Conservation (phyloP, 2,329 filamentous ascomycete genomes). For the Cyphellophora attinorum region DNA sequence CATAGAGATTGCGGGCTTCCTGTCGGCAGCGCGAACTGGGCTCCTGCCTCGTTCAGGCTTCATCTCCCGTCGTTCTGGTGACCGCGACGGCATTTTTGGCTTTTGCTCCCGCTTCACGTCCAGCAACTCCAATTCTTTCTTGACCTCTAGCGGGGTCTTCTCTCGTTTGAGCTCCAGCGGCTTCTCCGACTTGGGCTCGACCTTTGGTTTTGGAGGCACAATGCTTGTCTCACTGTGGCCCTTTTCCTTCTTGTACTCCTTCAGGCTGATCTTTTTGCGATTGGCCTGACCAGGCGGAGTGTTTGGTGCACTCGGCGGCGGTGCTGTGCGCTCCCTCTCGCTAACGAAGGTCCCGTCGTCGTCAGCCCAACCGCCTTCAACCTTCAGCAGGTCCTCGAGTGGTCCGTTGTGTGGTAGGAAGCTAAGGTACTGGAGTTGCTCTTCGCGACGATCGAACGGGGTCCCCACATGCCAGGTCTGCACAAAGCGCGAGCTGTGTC, state of each 20-base stretch:
- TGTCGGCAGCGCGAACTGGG: conserved; percentile 2
- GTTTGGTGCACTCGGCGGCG: conserved; percentile 26
- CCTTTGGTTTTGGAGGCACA: conserved; percentile 1
- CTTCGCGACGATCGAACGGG: conserved; percentile 46
- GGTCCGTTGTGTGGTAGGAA: conserved; percentile 50
- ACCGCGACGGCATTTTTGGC: conserved; percentile 20
- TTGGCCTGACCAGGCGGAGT: conserved; percentile 28
- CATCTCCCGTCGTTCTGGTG: background rate
- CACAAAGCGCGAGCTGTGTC: conserved; percentile 30
- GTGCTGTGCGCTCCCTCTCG: conserved; percentile 27
- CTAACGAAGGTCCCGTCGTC: conserved; percentile 33
- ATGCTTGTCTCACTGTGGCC: background rate
- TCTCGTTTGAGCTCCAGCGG: too few relatives aligned
- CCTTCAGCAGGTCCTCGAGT: conserved; percentile 41
- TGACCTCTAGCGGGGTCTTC: too few relatives aligned
- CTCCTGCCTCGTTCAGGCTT: conserved; percentile 2
- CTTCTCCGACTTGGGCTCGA: background rate
- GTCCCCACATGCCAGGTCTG: conserved; percentile 40
- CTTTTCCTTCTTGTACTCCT: conserved; percentile 49
- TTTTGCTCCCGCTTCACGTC: too few relatives aligned
- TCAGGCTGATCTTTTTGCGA: conserved; percentile 55
- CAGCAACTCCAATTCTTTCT: too few relatives aligned
- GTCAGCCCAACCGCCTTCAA: conserved; percentile 44
- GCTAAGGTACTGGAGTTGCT: conserved; percentile 53
- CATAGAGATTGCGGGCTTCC: background rate